Conservation (phyloP, 1,284 basidiomycete genomes). For the Vanrija humicola region DNA sequence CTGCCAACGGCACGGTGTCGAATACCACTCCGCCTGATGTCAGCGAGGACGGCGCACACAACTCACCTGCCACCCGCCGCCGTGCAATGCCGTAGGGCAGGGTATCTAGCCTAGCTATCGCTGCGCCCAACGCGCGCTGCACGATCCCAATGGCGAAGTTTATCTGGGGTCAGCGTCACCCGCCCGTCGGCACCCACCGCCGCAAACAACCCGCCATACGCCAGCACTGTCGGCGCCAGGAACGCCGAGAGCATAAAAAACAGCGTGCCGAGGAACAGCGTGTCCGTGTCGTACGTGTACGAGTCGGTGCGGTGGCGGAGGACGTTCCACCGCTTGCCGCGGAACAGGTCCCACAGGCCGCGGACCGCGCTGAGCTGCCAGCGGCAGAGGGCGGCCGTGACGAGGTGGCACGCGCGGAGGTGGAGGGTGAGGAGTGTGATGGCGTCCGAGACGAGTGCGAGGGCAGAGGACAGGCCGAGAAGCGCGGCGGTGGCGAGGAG, state of each 20-base stretch:
- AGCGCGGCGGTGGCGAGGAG: slow-evolving; percentile 15
- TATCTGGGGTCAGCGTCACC: slow-evolving; percentile 4
- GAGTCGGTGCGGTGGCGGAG: slow-evolving; percentile 74
- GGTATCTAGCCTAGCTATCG: slow-evolving; percentile 3
- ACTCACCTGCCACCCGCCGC: not conserved
- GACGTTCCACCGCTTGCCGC: slow-evolving; percentile 82
- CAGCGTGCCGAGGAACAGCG: slow-evolving; percentile 88
- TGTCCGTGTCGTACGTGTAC: slow-evolving; percentile 88
- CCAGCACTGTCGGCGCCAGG: slow-evolving; percentile 81
- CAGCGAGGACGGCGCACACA: not conserved
- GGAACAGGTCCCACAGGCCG: slow-evolving; percentile 88
- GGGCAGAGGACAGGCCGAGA: slow-evolving; percentile 30
- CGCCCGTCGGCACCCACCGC: slow-evolving; percentile 54
- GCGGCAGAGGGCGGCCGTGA: slow-evolving; percentile 63
- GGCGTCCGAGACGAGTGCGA: slow-evolving; percentile 30
- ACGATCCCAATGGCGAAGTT: not conserved
- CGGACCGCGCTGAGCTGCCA: slow-evolving; percentile 61
- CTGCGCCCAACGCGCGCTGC: not conserved
- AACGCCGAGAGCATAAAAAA: slow-evolving; percentile 89
- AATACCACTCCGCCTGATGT: slow-evolving; percentile 1
- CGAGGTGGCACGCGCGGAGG: slow-evolving; percentile 65
- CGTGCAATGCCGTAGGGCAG: not conserved
- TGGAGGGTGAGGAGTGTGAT: slow-evolving; percentile 60
- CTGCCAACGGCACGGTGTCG: not conserved
- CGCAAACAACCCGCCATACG: slow-evolving; percentile 79